These are phyloP conservation scores for Pestalotiopsis sp. DNA, from an alignment of 2,329 filamentous ascomycete genomes.

Conservation along the genomic window DNA sequence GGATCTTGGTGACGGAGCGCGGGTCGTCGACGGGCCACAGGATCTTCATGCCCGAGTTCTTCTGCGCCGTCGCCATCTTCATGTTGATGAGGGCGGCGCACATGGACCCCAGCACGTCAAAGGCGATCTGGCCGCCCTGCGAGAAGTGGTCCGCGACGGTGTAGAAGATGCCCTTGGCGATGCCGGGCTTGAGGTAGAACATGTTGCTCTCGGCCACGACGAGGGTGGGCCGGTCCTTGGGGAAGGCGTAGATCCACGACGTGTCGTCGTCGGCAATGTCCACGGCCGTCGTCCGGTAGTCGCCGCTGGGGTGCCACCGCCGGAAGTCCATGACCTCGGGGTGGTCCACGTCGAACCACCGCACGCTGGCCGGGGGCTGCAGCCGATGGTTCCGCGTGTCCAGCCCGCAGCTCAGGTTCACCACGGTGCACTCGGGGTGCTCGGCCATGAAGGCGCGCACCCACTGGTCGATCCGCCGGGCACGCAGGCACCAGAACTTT, in stretches of 20 bases:
- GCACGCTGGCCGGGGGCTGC: conserved; percentile 10
- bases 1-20: conserved; percentile 1
- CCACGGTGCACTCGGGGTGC: conserved; percentile 20
- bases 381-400: conserved; percentile 22
- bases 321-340: conserved; percentile 29
- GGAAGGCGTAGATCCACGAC: conserved; percentile 24
- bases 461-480: conserved; percentile 17
- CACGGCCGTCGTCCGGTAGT: conserved; percentile 22
- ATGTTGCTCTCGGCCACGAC: conserved; percentile 28
- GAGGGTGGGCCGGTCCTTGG: conserved; percentile 25
- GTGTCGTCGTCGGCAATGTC: conserved; percentile 19
- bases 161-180: conserved; percentile 16
- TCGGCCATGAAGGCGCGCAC: conserved; percentile 18
- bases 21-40: conserved; percentile 14
- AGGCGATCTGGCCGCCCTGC: conserved; percentile 16
- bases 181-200: conserved; percentile 23
- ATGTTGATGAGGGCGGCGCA: conserved; percentile 8
- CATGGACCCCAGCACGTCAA: conserved; percentile 16
- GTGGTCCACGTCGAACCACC: conserved; percentile 31
- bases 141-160: conserved; percentile 20
- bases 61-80: conserved; percentile 1
- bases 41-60: conserved; percentile 7
- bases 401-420: conserved; percentile 26
- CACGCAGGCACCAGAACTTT: conserved; percentile 9
- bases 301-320: conserved; percentile 13